Base-by-base conservation (phyloP, 2,329 filamentous ascomycete genomes). In the Stemphylium lycopersici region DNA sequence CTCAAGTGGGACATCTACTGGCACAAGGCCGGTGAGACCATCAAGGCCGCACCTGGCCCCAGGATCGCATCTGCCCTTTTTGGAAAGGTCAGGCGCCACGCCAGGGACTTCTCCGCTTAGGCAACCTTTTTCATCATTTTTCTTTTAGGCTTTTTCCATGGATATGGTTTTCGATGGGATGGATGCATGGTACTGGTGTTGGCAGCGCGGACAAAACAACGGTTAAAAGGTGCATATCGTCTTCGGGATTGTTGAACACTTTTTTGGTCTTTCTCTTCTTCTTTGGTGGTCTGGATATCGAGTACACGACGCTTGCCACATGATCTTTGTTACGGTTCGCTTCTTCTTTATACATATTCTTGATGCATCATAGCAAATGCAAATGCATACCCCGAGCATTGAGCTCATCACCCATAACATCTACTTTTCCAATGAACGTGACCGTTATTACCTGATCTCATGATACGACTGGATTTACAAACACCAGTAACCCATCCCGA, bases 1-100 rank as follows among this genome's bases (percentile, higher is more conserved):
- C 63, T 72, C 13, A 52, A 61, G 37, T 71, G 61, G 59, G 57
- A 71, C 39, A 49, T 71, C 2, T 72, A 71, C 69, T 65, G 63
- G 65, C 70, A 72, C 60, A 39, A 56, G 3, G 65, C 68, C 7
- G 63, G 58, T 22, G 58, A 67, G 60, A 67, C 62, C 8, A 48
- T 70, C 32, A 26, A 43, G 2, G 53, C 53, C 38, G 59, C 66
- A 29, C 66, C 69, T 10, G 69, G 69, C 11, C 66, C 66, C 24
- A 29, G 40, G 20, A 44, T 71, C 22, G 67, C 63, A 10, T 58
- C 62, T 18, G 57, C 65, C 36, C 60, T 59, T 18, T 54, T 55
- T 13, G 29, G 34, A 31, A 53, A 53, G 37, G 39, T 55, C 33
- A 51, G 39, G 31, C 63, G 65, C 40, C 69, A 71, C 43, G 51